These are phyloP conservation scores for Pisolithus marmoratus DNA, from an alignment of 768 basidiomycete species.

Conservation along the genomic window DNA sequence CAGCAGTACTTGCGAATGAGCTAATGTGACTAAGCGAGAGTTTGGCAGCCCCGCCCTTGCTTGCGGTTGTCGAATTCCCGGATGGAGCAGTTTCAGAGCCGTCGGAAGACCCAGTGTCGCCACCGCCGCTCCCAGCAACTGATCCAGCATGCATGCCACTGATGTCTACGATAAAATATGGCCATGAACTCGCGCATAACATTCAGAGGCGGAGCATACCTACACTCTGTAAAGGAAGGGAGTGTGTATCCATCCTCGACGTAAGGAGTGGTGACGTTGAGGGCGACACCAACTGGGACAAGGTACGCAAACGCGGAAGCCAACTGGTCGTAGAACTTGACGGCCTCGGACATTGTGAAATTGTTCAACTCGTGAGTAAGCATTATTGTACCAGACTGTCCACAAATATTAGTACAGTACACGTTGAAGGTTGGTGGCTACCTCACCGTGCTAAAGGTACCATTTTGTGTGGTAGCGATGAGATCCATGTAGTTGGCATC, in stretches of 20 bases:
- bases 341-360: conserved; percentile 55
- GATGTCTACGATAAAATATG: background rate
- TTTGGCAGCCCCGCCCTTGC: background rate
- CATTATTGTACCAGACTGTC: conserved; percentile 45
- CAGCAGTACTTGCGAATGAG: background rate
- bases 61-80: background rate
- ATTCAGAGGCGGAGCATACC: background rate
- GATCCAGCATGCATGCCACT: background rate
- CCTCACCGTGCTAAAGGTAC: conserved; percentile 36
- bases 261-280: conserved; percentile 50
- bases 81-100: background rate
- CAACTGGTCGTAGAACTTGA: conserved; percentile 45
- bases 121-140: background rate
- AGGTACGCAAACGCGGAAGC: conserved; percentile 41
- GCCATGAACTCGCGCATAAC: background rate
- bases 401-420: background rate
- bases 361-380: conserved; percentile 57
- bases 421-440: background rate
- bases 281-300: conserved; percentile 47
- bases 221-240: conserved; percentile 20
- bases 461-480: conserved; percentile 39
- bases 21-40: background rate
- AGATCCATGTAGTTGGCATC: conserved; percentile 51
- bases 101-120: background rate
- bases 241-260: conserved; percentile 39